A percentile compares a stretch with the other conserved stretches of the same genome.
Evolutionary conservation across 495 filamentous ascomycete genomes (phyloP).

Genomic region (Geoglossum glabrum): DNA sequence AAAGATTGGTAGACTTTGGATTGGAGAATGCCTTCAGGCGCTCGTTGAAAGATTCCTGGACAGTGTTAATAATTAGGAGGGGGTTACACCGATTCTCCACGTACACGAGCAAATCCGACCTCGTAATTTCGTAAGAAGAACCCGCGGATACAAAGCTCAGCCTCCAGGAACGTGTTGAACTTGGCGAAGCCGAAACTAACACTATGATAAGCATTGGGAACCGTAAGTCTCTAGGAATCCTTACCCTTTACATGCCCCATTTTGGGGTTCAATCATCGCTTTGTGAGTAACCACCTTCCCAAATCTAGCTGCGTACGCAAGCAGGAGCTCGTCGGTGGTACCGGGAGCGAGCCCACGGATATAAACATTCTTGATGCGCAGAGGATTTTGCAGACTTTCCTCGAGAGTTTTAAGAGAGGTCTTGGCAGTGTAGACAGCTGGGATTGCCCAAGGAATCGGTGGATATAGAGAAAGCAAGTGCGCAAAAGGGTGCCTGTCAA

Average conservation of each 20-base stretch:
- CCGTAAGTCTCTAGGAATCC: neutral
- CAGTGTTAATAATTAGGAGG: neutral
- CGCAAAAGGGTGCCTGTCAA: slow-evolving; percentile 28
- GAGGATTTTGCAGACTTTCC: slow-evolving; percentile 78
- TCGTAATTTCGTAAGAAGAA: slow-evolving; percentile 89
- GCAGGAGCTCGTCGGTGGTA: slow-evolving; percentile 78
- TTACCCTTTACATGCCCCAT: slow-evolving; percentile 87
- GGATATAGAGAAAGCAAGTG: slow-evolving; percentile 32
- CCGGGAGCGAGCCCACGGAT: slow-evolving; percentile 87
- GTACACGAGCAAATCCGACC: slow-evolving; percentile 80
- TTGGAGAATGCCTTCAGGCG: slow-evolving; percentile 85
- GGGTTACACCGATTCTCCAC: slow-evolving; percentile 4
- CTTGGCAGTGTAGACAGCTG: slow-evolving; percentile 56
- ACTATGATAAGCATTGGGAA: slow-evolving; percentile 7
- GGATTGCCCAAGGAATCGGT: slow-evolving; percentile 71
- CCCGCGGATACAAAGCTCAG: slow-evolving; percentile 88
- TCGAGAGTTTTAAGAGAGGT: slow-evolving; percentile 64
- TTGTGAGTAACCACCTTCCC: slow-evolving; percentile 85
- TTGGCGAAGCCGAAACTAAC: slow-evolving; percentile 87
- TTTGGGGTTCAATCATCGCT: slow-evolving; percentile 85
- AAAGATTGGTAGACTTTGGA: slow-evolving; percentile 75
- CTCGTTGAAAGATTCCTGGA: slow-evolving; percentile 83
- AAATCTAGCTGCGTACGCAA: slow-evolving; percentile 65
- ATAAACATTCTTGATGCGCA: slow-evolving; percentile 84
- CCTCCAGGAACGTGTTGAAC: slow-evolving; percentile 68